Base-by-base conservation (phyloP, 768 basidiomycete genomes). In the Auricularia auricula-judae region DNA sequence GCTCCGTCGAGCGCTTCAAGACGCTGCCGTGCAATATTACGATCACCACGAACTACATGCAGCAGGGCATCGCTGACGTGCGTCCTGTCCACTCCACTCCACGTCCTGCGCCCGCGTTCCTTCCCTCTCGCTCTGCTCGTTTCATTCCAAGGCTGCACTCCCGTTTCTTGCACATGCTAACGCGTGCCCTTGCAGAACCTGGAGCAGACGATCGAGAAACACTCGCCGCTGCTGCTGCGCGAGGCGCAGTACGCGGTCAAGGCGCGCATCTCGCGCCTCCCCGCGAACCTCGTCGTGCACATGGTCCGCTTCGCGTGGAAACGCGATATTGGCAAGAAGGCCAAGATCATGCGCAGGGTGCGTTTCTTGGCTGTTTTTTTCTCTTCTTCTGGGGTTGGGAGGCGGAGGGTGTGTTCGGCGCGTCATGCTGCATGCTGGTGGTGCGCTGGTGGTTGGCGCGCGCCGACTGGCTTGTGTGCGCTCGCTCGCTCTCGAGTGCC, bases 221-320 rank as follows among this genome's bases (percentile, higher is more conserved):
- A 79, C 44, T 94, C 92, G 0, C 84, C 90, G 0, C 80, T 84
- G 3, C 80, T 99, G 1, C 87, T 85, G 0, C 85, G 94, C 12
- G 82, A 90, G 51, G 95, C 95, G 0, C 74, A 81, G 0, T 98
- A 98, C 78, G 85, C 80, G 23, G 87, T 91, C 71, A 85, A 83
- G 43, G 88, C 90, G 3, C 86, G 93, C 8, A 71, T 99, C 61
- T 84, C 91, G 11, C 84, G 95, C 23, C 78, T 98, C 12, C 97
- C 97, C 0, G 74, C 84, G 3, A 95, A 91, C 70, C 82, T 97
- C 23, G 86, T 88, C 4, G 84, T 98, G 3, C 93, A 98, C 70
- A 91, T 98, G 89, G 94, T 95, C 12, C 89, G 97, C 59, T 99
- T 98, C 74, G 88, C 87, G 64, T 99, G 97, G 97, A 80, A 92